Evolutionary conservation across 768 basidiomycete species (phyloP).

Genomic region (Sistotremastrum suecicum): DNA sequence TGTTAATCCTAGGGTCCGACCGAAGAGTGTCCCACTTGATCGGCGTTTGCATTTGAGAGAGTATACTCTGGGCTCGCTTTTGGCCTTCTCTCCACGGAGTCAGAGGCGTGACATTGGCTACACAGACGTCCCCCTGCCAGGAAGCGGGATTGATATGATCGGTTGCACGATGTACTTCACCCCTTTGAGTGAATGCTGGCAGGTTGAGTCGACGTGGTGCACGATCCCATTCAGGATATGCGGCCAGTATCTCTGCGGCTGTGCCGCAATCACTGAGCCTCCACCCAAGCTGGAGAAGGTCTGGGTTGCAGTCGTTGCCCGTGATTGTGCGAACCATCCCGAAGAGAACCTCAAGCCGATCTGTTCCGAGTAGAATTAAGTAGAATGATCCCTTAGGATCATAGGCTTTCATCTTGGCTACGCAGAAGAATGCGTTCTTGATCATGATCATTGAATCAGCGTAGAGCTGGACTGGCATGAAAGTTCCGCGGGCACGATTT

Average conservation of each 20-base stretch:
- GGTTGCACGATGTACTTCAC: too few species aligned
- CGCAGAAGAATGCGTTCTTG: slow-evolving; percentile 25
- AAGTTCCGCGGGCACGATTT: slow-evolving; percentile 5
- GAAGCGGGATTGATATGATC: slow-evolving; percentile 16
- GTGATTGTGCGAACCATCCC: slow-evolving; percentile 17
- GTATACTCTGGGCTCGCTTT: too few species aligned
- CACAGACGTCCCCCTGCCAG: slow-evolving; percentile 10
- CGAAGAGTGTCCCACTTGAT: too few species aligned
- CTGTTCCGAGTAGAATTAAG: slow-evolving; percentile 24
- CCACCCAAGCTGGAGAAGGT: too few species aligned
- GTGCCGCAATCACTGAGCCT: background rate
- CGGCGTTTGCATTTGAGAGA: too few species aligned
- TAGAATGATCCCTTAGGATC: slow-evolving; percentile 18
- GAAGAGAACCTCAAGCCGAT: slow-evolving; percentile 22
- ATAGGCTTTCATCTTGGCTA: slow-evolving; percentile 23
- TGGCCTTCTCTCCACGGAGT: too few species aligned
- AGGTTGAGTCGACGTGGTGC: too few species aligned
- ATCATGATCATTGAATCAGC: slow-evolving; percentile 22
- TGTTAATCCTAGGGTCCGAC: too few species aligned
- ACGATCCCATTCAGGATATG: too few species aligned
- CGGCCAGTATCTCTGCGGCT: too few species aligned
- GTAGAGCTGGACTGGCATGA: slow-evolving; percentile 17
- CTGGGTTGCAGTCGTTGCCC: slow-evolving; percentile 19
- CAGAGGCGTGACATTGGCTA: slow-evolving; percentile 7
- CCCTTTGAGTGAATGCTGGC: too few species aligned